phyloP scores from a whole-genome alignment of 2,329 filamentous ascomycete genomes.

The Zarea fungicola region DNA sequence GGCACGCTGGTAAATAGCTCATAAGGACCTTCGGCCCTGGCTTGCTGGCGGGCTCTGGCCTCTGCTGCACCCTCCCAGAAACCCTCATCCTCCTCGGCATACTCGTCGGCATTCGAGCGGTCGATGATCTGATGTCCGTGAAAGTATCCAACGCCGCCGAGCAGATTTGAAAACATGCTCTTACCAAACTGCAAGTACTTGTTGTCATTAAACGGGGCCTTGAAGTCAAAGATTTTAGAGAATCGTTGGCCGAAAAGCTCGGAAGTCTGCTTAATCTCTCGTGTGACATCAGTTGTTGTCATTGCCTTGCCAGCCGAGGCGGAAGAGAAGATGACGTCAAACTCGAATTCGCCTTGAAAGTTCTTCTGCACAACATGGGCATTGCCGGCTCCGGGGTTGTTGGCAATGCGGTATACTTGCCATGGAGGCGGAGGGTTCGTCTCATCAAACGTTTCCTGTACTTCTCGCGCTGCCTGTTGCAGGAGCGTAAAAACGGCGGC shows the following conservation, averaged over 20 bases:
- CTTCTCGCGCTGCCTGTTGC: constrained; percentile 43
- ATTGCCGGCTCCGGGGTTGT: constrained; percentile 68
- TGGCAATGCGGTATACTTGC: constrained; percentile 74
- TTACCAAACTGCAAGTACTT: constrained; percentile 77
- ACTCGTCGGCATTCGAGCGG: constrained; percentile 84
- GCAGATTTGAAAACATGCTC: constrained; percentile 88
- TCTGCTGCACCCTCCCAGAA: constrained; percentile 92
- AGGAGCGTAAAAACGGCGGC: constrained; percentile 52
- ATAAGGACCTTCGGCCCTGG: constrained; percentile 72
- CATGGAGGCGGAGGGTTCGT: constrained; percentile 76
- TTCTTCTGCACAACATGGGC: constrained; percentile 86
- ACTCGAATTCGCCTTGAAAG: constrained; percentile 86
- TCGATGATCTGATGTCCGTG: constrained; percentile 84
- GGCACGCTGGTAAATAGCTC: constrained; percentile 90
- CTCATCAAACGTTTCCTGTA: constrained; percentile 43
- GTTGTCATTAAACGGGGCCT: constrained; percentile 67
- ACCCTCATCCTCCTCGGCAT: constrained; percentile 89
- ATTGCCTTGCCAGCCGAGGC: constrained; percentile 56
- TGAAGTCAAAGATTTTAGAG: constrained; percentile 56
- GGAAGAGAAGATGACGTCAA: constrained; percentile 87
- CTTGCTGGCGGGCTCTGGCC: constrained; percentile 63
- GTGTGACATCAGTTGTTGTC: constrained; percentile 59
- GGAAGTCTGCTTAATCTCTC: constrained; percentile 61
- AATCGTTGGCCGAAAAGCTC: constrained; percentile 72
- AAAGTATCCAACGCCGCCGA: constrained; percentile 95